These are phyloP conservation scores for Scenedesmus sp. DNA, from an alignment of 163 green algal species.

Conservation along the genomic window DNA sequence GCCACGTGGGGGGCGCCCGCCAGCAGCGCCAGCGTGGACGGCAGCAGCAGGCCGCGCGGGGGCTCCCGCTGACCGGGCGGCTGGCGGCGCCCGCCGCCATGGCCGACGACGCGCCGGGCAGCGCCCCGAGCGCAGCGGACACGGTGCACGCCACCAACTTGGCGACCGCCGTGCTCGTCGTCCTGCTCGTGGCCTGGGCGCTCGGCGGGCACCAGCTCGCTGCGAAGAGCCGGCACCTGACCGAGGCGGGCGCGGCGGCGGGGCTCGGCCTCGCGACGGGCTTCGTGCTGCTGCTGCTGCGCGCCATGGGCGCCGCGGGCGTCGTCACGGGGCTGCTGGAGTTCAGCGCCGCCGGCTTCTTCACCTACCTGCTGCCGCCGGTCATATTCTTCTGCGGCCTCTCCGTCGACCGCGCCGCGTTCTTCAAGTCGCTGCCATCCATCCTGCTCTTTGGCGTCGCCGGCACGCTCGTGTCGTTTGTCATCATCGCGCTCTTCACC, in stretches of 20 bases:
- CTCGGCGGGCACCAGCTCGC: conserved; percentile 59
- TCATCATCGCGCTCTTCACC: conserved; percentile 54
- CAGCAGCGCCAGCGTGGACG: too few species aligned
- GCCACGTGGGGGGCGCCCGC: too few species aligned
- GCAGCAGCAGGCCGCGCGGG: too few species aligned
- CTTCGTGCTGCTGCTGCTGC: conserved; percentile 59
- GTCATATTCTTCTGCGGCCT: conserved; percentile 96
- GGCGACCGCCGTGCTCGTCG: conserved; percentile 69
- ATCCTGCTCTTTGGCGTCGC: conserved; percentile 74
- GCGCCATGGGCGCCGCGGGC: conserved; percentile 21
- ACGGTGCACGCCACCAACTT: too few species aligned
- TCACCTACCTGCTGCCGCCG: conserved; percentile 88
- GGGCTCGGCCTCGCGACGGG: conserved; percentile 64
- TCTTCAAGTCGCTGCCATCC: conserved; percentile 83
- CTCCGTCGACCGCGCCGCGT: conserved; percentile 87
- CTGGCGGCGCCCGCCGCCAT: too few species aligned
- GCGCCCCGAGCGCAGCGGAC: too few species aligned
- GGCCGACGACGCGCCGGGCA: too few species aligned
- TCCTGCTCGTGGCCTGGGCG: conserved; percentile 63
- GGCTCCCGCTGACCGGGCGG: too few species aligned
- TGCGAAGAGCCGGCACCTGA: conserved; percentile 61
- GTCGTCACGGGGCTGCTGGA: conserved; percentile 56
- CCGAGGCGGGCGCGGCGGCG: conserved; percentile 62
- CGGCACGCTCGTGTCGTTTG: conserved; percentile 75
- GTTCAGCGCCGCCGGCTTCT: conserved; percentile 75